Evolutionary conservation across 768 basidiomycete genomes (phyloP), one percentile per base, ranked within the genome.

Genomic region (Trametes gibbosa): DNA sequence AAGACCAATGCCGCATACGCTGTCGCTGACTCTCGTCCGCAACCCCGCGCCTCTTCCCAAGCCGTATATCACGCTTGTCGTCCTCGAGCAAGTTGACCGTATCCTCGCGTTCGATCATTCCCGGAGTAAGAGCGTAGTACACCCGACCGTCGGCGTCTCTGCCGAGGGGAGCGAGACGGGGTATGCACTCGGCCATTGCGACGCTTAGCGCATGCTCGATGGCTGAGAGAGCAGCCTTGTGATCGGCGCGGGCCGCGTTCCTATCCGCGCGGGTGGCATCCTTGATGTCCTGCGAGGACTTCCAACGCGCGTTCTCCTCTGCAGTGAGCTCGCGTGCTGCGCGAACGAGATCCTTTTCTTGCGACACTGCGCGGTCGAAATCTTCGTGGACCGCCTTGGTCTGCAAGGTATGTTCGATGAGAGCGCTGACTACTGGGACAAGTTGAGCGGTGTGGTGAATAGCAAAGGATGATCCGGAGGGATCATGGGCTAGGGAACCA

Each of bases 61-160:
- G 57, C 71, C 70, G 61, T 53, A 72, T 56, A 65, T 77, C 78
- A 56, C 70, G 52, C 58, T 65, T 47, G 50, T 73, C 61, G 58
- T 65, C 65, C 68, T 77, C 45, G 5, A 74, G 53, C 9, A 73
- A 63, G 17, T 70, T 62, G 23, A 63, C 70, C 76, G 72, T 78
- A 56, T 66, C 72, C 42, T 88, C 84, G 24, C 81, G 75, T 68
- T 91, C 88, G 14, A 73, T 70, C 46, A 77, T 64, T 19, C 85
- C 80, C 5, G 89, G 85, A 0, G 84, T 81, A 25, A 89, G 72
- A 10, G 80, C 81, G 76, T 85, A 90, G 68, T 89, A 93, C 19
- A 77, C 65, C 19, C 89, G 81, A 12, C 87, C 87, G 7, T 86
- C 87, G 14, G 69, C 59, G 65, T 92, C 91, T 25, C 72, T 76